Evolutionary conservation across 805 yeast species (phyloP).

Genomic region (Wickerhamiella cacticola): DNA sequence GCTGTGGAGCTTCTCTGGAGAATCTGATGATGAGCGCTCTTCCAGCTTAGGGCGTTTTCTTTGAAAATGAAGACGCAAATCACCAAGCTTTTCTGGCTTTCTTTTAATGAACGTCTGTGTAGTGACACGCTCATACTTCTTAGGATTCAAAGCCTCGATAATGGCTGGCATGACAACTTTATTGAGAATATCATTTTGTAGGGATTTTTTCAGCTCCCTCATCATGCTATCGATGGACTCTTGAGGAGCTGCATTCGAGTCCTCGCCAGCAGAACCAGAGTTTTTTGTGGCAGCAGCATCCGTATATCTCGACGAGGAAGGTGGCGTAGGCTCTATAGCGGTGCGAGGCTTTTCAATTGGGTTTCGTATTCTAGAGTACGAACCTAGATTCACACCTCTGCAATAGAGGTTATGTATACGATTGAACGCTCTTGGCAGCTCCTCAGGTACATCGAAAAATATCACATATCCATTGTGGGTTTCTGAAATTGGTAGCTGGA

Average conservation of each 20-base stretch:
- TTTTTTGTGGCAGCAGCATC: too few species aligned
- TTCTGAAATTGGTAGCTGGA: background rate
- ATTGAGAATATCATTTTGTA: constrained; percentile 2
- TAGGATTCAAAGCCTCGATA: background rate
- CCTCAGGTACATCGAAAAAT: background rate
- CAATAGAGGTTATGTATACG: background rate
- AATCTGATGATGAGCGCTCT: background rate
- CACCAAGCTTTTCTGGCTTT: constrained; percentile 5
- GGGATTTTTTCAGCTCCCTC: background rate
- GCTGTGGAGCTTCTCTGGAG: background rate
- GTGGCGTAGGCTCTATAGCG: too few species aligned
- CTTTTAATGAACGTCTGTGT: background rate
- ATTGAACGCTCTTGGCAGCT: background rate
- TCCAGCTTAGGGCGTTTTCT: background rate
- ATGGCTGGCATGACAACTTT: background rate
- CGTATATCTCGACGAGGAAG: too few species aligned
- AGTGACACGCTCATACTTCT: background rate
- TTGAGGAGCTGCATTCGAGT: background rate
- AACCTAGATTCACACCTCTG: background rate
- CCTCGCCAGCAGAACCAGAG: too few species aligned
- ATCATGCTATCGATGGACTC: background rate
- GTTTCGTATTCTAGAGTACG: background rate
- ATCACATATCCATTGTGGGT: background rate
- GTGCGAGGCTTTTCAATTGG: background rate
- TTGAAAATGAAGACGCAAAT: background rate